phyloP scores from a whole-genome alignment of 306 rosid genomes.

The Macrotyloma uniflorum region DNA sequence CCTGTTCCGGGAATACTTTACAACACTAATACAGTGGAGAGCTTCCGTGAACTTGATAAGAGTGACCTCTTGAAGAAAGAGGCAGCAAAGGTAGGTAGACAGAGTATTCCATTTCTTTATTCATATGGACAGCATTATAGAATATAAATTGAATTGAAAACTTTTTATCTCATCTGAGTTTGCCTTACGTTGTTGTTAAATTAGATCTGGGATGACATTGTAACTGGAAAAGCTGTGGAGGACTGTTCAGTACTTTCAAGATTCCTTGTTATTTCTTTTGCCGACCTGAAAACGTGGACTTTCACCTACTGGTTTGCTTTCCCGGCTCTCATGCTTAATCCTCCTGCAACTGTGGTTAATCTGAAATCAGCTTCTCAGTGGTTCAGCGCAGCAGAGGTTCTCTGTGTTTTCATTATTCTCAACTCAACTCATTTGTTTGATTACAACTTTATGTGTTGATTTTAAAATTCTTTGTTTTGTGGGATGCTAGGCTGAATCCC shows the following conservation, averaged over 20 bases:
- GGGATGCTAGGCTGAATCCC: constrained; percentile 67
- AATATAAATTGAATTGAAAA: constrained; percentile 11
- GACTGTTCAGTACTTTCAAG: constrained; percentile 80
- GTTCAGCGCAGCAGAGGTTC: constrained; percentile 75
- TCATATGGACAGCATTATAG: not conserved
- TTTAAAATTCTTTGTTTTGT: constrained; percentile 15
- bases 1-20: constrained; percentile 73
- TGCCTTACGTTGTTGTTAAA: constrained; percentile 31
- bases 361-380: constrained; percentile 75
- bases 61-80: constrained; percentile 62
- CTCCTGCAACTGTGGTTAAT: constrained; percentile 76
- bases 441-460: constrained; percentile 11
- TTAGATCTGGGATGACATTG: constrained; percentile 95
- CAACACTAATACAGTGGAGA: constrained; percentile 85
- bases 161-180: constrained; percentile 27
- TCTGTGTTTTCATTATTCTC: constrained; percentile 26
- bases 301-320: constrained; percentile 94
- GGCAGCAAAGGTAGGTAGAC: constrained; percentile 87
- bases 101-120: not conserved
- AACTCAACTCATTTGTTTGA: not conserved
- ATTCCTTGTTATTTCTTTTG: constrained; percentile 89
- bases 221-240: constrained; percentile 79
- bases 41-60: constrained; percentile 79
- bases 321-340: constrained; percentile 90
- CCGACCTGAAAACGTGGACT: constrained; percentile 90